Evolutionary conservation across 192 early-diverging fungal genomes (phyloP), one percentile per base, ranked within the genome.

Genomic region (Coemansia reversa): DNA sequence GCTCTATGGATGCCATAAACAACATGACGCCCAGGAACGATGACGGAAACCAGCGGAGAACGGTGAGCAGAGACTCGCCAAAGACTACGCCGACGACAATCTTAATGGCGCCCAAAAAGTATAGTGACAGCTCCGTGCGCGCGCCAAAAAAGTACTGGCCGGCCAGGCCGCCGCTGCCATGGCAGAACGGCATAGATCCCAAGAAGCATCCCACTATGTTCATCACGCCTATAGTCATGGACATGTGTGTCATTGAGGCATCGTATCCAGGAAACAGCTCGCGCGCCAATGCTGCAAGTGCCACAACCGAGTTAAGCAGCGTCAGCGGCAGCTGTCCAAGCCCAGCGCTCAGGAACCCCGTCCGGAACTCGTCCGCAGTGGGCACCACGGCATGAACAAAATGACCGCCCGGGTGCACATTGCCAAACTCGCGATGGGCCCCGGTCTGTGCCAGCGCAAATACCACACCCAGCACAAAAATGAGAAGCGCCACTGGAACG

Each of bases 61-160:
- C 56, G 1, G 72, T 86, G 28, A 89, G 71, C 51, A 96, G 83
- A 6, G 93, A 91, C 35, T 84, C 84, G 29, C 93, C 92, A 84
- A 94, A 92, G 49, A 93, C 69, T n/a, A 94, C 81, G 28, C 93
- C 93, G 6, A 90, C 32, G 0, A 90, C 42, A n/a, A 96, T 82
- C 66, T 94, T 96, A 76, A 84, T 55, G 2, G 75, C 35, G 22
- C 94, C 94, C 19, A 96, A 81, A 54, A 92, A 53, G 50, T 92
- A 83, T 62, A 96, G 83, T 33, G 90, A 90, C 28, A 91, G 82
- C 57, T 88, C 91, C 0, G 90, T 84, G 51, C 94, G 86, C 18
- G 94, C 92, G 53, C 94, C 94, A 76, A 96, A 96, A 7, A 93
- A 90, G 70, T 94, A 94, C 77, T 96, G 93, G 6, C 89, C 94